These are phyloP conservation scores for Leishmania mexicana DNA, from an alignment of 208 protist species.

Conservation along the genomic window DNA sequence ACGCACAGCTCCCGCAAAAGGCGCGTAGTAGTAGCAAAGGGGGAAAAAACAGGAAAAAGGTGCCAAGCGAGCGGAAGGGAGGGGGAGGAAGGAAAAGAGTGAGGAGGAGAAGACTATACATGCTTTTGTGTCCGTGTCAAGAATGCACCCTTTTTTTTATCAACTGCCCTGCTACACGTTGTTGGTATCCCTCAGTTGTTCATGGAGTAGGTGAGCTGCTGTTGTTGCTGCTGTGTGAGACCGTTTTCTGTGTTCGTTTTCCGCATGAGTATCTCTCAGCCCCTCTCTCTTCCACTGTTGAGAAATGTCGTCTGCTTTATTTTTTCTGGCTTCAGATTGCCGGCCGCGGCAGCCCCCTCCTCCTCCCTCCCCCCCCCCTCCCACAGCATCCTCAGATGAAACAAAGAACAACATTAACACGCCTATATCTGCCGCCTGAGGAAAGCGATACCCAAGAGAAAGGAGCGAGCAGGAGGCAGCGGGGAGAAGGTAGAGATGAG, in stretches of 20 bases:
- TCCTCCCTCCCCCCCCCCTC: not conserved
- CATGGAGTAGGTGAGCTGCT: not conserved
- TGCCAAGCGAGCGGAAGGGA: slow-evolving; percentile 3
- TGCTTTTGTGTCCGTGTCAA: not conserved
- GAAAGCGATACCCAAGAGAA: not conserved
- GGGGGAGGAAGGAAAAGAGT: not conserved
- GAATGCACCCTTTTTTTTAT: not conserved
- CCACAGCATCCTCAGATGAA: not conserved
- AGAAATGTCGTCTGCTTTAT: not conserved
- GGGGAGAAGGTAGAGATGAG: not conserved
- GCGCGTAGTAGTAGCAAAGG: too few relatives aligned
- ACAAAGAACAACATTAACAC: not conserved
- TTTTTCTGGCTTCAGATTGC: not conserved
- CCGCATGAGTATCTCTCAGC: not conserved
- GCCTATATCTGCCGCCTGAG: not conserved
- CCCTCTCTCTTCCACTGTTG: not conserved
- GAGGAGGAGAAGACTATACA: not conserved
- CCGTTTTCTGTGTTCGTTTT: not conserved
- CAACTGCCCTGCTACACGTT: not conserved
- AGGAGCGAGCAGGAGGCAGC: not conserved
- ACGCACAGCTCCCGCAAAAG: not conserved
- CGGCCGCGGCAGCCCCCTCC: not conserved
- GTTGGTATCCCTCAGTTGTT: not conserved
- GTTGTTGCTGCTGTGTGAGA: not conserved
- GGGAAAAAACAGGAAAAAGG: not conserved